Evolutionary conservation across 2,329 filamentous ascomycete species (phyloP), one percentile per base, ranked within the genome.

Genomic region (Colletotrichum sp.): DNA sequence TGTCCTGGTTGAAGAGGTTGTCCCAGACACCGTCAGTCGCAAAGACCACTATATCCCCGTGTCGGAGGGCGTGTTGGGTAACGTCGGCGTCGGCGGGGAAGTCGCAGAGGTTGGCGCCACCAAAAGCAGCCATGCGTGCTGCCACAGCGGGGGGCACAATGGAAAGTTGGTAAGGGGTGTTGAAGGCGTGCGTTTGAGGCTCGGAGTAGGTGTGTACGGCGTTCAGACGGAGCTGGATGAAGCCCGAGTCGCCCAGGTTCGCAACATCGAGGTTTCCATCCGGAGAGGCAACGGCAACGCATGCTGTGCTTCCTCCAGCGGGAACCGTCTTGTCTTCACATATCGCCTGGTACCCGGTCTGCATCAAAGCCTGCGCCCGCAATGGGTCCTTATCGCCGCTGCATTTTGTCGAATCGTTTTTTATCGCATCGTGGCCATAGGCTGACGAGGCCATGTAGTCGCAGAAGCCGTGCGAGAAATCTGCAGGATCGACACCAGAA

Each of bases 11-110:
- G 82, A 95, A 97, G 36, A 99, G 89, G 80, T 99, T 99, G 84
- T 99, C 97, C 91, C 97, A 97, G 6, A 99, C 94, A 6, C 97
- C 97, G 84, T 99, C 97, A 1, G 96, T 98, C 3, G 96, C 97
- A 79, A 99, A 94, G 22, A 99, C 87, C n/a, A 99, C 88, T 3
- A 99, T 94, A 83, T 99, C 97, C 25, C 97, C 97, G 84, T 99
- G 96, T 78, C 94, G 93, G 71, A 99, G 90, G 57, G 88, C 85
- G 83, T 98, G 93, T 75, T 92, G 92, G 19, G 93, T 94, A 32
- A 98, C 91, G 82, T 95, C 94, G 25, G 97, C 95, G 81, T 99
- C 95, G 78, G 92, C 91, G 15, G 97, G 97, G 73, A 94, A 89
- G 85, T 99, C 97, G 82, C 94, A 93, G 30, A 98, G 91, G 77